Evolutionary conservation across 2,329 filamentous ascomycete species (phyloP).

Genomic region (Nothophoma quercina): DNA sequence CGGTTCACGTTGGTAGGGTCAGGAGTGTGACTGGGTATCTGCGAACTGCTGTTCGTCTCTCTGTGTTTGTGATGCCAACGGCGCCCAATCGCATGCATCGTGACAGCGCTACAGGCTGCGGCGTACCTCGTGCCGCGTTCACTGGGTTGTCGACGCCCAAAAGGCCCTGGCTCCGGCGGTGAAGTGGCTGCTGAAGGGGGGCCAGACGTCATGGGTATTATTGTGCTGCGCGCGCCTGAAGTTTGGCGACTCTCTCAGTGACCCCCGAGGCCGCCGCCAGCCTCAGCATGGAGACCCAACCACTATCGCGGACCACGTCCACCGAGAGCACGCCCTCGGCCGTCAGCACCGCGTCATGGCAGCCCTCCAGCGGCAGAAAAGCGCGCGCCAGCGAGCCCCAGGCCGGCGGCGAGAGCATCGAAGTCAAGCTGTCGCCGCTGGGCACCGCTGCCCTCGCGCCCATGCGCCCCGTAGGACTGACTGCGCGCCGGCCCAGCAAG

Average conservation of each 20-base stretch:
- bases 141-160: too few species aligned
- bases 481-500: conserved; percentile 51
- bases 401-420: conserved; percentile 64
- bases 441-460: conserved; percentile 54
- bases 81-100: conserved; percentile 4
- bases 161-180: conserved; percentile 3
- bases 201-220: conserved; percentile 28
- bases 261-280: conserved; percentile 14
- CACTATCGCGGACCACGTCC: conserved; percentile 47
- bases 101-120: conserved; percentile 4
- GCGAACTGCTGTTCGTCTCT: too few species aligned
- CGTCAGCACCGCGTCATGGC: conserved; percentile 51
- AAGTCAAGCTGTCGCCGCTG: conserved; percentile 70
- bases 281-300: conserved; percentile 34
- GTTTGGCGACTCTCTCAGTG: too few species aligned
- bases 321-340: conserved; percentile 55
- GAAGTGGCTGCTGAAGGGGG: background rate
- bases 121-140: conserved; percentile 7
- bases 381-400: conserved; percentile 67
- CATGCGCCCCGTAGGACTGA: conserved; percentile 31
- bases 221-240: conserved; percentile 13
- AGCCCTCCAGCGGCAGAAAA: conserved; percentile 58
- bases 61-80: background rate
- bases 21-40: too few species aligned
- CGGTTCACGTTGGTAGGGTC: too few species aligned